Conservation (phyloP, 495 filamentous ascomycete species). For the Penicilliopsis zonata region DNA sequence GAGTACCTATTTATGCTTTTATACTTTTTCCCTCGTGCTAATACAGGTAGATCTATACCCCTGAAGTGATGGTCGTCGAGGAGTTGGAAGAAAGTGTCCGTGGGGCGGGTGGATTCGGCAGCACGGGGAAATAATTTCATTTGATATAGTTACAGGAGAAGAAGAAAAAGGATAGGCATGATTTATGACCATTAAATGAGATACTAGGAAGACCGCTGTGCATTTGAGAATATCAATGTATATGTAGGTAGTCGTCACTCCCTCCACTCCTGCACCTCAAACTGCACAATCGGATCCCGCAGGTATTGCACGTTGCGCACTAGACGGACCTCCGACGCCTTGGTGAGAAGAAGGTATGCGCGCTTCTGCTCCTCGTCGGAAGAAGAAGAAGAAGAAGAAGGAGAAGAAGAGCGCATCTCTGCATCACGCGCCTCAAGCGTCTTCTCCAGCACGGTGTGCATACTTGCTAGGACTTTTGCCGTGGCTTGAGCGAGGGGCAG, state of each 20-base stretch:
- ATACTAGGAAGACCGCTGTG: not conserved
- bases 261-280: slow-evolving; percentile 23
- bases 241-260: slow-evolving; percentile 4
- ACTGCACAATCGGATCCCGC: slow-evolving; percentile 41
- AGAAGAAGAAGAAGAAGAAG: slow-evolving; percentile 14
- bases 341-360: slow-evolving; percentile 53
- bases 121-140: slow-evolving; percentile 48
- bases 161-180: not conserved
- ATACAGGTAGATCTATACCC: slow-evolving; percentile 59
- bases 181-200: not conserved
- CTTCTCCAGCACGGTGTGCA: slow-evolving; percentile 73
- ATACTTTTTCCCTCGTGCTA: slow-evolving; percentile 3
- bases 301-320: slow-evolving; percentile 58
- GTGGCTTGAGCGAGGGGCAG: slow-evolving; percentile 72
- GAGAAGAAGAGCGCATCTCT: slow-evolving; percentile 24
- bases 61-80: slow-evolving; percentile 76
- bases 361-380: slow-evolving; percentile 46
- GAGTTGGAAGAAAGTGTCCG: slow-evolving; percentile 83
- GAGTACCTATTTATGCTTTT: slow-evolving; percentile 5
- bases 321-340: slow-evolving; percentile 70
- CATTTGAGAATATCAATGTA: not conserved
- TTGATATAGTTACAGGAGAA: not conserved
- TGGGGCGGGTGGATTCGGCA: slow-evolving; percentile 88
- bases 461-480: slow-evolving; percentile 83
- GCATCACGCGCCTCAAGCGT: slow-evolving; percentile 59